phyloP scores from a whole-genome alignment of 768 basidiomycete species.

The Russula sp. region DNA sequence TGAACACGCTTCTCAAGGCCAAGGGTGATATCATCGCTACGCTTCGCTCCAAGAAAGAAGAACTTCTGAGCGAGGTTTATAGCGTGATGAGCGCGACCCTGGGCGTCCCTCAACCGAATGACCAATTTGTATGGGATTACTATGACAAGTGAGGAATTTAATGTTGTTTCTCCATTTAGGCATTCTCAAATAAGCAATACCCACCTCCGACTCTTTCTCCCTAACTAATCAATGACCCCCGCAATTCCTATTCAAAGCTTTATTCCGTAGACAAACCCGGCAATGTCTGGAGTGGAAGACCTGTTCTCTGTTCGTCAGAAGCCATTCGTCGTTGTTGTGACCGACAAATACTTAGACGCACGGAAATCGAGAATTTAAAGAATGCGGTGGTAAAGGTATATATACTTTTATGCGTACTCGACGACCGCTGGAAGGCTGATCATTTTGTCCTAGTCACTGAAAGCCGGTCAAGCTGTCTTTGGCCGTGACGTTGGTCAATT shows the following conservation, averaged over 20 bases:
- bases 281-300: slow-evolving; percentile 83
- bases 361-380: slow-evolving; percentile 76
- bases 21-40: slow-evolving; percentile 41
- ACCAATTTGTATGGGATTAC: slow-evolving; percentile 82
- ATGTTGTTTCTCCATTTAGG: background rate
- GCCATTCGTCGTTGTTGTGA: background rate
- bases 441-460: slow-evolving; percentile 37
- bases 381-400: slow-evolving; percentile 63
- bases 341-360: slow-evolving; percentile 49
- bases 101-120: slow-evolving; percentile 69
- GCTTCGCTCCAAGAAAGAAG: slow-evolving; percentile 78
- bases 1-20: slow-evolving; percentile 74
- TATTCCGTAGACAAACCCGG: slow-evolving; percentile 92
- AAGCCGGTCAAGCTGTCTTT: slow-evolving; percentile 84
- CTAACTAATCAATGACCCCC: slow-evolving; percentile 92
- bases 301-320: slow-evolving; percentile 64
- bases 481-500: slow-evolving; percentile 94
- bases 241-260: slow-evolving; percentile 73
- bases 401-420: background rate
- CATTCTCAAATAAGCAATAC: slow-evolving; percentile 28
- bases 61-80: slow-evolving; percentile 78
- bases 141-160: slow-evolving; percentile 44
- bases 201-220: slow-evolving; percentile 66
- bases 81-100: slow-evolving; percentile 77
- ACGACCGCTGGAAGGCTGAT: background rate